Percentiles rank a stretch among this genome's conserved stretches.
Evolutionary conservation across 1,284 basidiomycete genomes (phyloP).

Genomic region (Trichosporon ovoides): DNA sequence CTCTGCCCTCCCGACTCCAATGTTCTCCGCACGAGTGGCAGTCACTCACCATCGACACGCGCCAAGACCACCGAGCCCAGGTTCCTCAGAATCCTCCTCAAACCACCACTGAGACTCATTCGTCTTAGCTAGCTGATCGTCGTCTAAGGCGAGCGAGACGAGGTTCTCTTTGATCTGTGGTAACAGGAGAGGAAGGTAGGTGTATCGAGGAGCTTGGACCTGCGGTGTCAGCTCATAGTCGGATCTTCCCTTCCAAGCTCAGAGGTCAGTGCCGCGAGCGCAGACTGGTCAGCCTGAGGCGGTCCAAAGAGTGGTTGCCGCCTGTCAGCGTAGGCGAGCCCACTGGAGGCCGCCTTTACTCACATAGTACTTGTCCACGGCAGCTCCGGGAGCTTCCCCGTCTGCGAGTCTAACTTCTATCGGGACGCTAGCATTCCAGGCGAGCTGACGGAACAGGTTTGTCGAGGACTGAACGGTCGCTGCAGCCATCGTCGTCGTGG

Average conservation of each 20-base stretch:
- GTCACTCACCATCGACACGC: slow-evolving; percentile 64
- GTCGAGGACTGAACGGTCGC: slow-evolving; percentile 33
- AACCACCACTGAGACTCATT: slow-evolving; percentile 89
- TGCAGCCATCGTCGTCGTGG: slow-evolving; percentile 12
- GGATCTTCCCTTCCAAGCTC: no score
- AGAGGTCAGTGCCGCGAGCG: no score
- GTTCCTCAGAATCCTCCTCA: slow-evolving; percentile 57
- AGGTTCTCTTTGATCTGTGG: slow-evolving; percentile 78
- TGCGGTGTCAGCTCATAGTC: slow-evolving; percentile 27
- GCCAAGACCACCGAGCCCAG: slow-evolving; percentile 50
- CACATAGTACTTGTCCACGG: slow-evolving; percentile 44
- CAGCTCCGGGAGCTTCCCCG: slow-evolving; percentile 28
- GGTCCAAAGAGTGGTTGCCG: no score
- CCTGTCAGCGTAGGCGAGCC: no score
- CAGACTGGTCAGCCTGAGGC: no score
- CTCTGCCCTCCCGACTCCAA: no score
- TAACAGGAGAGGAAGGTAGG: slow-evolving; percentile 83
- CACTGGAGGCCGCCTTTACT: no score
- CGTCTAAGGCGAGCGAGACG: slow-evolving; percentile 82
- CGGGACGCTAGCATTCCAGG: slow-evolving; percentile 45
- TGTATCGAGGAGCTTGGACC: slow-evolving; percentile 71
- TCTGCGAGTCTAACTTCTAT: slow-evolving; percentile 39
- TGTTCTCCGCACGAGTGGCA: no score
- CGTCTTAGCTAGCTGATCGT: slow-evolving; percentile 58
- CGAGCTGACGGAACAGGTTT: slow-evolving; percentile 42